Conservation (phyloP, 179 eudicot genomes). For the Spinacia oleracea region DNA sequence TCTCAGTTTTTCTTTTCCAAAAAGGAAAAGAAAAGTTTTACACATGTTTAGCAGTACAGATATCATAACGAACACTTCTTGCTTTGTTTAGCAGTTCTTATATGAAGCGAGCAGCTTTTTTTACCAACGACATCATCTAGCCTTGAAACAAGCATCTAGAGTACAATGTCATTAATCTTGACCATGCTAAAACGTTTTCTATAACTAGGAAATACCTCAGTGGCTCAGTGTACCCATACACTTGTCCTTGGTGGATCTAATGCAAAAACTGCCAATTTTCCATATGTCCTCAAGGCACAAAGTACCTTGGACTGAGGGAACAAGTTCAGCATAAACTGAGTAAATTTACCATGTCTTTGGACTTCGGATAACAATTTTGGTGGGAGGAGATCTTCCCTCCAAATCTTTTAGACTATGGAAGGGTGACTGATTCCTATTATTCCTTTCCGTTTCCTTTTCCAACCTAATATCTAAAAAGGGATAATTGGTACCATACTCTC, state of each 20-base stretch:
- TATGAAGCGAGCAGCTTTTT: not conserved
- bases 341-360: too few species aligned
- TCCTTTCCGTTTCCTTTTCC: not conserved
- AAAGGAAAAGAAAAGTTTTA: not conserved
- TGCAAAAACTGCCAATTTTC: not conserved
- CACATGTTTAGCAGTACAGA: not conserved
- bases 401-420: not conserved
- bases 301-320: not conserved
- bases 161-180: not conserved
- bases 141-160: constrained; percentile 4
- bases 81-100: not conserved
- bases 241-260: not conserved
- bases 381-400: not conserved
- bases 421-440: not conserved
- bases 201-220: not conserved
- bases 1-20: not conserved
- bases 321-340: not conserved
- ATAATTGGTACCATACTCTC: not conserved
- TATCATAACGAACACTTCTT: not conserved
- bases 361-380: too few species aligned
- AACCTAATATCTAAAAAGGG: not conserved
- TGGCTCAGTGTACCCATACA: not conserved
- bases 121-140: not conserved
- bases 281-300: not conserved
- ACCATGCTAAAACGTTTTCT: not conserved